Evolutionary conservation across 2,329 filamentous ascomycete species (phyloP).

Genomic region (Sclerotinia sclerotiorum): DNA sequence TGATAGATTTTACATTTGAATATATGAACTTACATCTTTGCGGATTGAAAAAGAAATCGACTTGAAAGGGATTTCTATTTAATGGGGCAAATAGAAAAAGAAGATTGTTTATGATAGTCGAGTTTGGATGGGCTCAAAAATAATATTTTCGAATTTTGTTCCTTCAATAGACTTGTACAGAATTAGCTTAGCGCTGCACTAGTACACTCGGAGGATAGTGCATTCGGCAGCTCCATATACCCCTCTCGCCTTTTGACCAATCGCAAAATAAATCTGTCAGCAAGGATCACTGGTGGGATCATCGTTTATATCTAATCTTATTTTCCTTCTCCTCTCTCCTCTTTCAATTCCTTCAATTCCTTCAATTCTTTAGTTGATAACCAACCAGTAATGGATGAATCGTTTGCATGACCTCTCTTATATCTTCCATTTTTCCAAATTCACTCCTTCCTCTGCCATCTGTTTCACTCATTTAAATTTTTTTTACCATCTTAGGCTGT

Average conservation of each 20-base stretch:
- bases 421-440: neutral
- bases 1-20: neutral
- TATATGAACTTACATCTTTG: slow-evolving; percentile 2
- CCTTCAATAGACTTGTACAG: slow-evolving; percentile 2
- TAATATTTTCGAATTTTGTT: slow-evolving; percentile 19
- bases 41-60: slow-evolving; percentile 4
- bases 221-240: too few relatives aligned
- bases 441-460: too few relatives aligned
- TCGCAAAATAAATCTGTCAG: neutral
- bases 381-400: neutral
- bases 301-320: too few relatives aligned
- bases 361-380: neutral
- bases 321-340: too few relatives aligned
- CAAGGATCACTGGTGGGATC: too few relatives aligned
- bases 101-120: neutral
- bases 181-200: slow-evolving; percentile 9
- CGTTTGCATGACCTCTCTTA: neutral
- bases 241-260: neutral
- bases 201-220: neutral
- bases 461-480: too few relatives aligned
- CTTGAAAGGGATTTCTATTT: slow-evolving; percentile 5
- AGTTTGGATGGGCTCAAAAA: neutral
- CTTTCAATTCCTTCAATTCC: neutral
- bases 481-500: too few relatives aligned
- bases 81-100: neutral